Conservation (phyloP, 2,329 filamentous ascomycete species). For the Elsinoe ampelina region DNA sequence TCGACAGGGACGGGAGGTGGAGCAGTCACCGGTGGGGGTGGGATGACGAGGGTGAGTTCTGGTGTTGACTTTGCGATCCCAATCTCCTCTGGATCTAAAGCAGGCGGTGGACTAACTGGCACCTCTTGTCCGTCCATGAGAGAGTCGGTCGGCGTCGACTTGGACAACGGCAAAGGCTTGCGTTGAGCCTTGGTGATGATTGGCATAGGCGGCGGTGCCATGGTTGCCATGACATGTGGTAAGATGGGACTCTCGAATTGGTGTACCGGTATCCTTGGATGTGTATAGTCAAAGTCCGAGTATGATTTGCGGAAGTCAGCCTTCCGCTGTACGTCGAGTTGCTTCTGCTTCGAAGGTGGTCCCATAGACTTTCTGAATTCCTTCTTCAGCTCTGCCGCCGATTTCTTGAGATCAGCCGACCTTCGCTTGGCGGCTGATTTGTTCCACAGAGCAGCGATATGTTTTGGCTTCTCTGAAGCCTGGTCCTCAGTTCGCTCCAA, state of each 20-base stretch:
- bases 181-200: neutral
- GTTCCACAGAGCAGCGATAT: constrained; percentile 5
- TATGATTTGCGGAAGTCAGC: constrained; percentile 3
- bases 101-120: neutral
- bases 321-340: neutral
- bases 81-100: neutral
- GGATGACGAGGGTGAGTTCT: neutral
- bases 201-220: neutral
- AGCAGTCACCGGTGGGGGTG: neutral
- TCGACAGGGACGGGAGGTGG: neutral
- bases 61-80: neutral
- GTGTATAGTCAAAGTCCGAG: constrained; percentile 7
- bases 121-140: constrained; percentile 9
- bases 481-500: neutral
- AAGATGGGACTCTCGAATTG: constrained; percentile 10
- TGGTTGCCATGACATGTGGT: constrained; percentile 7
- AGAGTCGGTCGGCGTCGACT: constrained; percentile 11
- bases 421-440: constrained; percentile 1
- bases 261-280: neutral
- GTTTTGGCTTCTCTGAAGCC: neutral
- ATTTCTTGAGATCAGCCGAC: constrained; percentile 9
- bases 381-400: neutral
- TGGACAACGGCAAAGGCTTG: neutral
- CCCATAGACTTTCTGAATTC: constrained; percentile 11
- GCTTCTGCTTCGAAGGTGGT: neutral